Conservation (phyloP, 2,329 filamentous ascomycete genomes). For the Ilyonectria sp. region DNA sequence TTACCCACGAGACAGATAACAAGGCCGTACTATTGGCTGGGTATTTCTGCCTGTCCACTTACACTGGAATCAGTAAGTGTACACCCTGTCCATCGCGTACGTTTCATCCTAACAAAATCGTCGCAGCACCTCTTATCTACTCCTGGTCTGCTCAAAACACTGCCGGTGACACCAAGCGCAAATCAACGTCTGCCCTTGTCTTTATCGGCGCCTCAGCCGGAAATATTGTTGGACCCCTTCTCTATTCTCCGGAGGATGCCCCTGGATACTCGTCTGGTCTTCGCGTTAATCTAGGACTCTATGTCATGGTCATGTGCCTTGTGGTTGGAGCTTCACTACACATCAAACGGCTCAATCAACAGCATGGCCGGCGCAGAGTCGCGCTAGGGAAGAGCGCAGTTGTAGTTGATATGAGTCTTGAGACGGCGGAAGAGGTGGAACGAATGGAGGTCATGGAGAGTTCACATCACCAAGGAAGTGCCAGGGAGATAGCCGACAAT, state of each 20-base stretch:
- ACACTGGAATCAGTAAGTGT: constrained; percentile 59
- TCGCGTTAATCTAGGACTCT: constrained; percentile 72
- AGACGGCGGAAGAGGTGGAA: constrained; percentile 60
- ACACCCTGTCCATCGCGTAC: constrained; percentile 42
- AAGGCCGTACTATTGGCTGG: constrained; percentile 67
- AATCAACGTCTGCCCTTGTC: constrained; percentile 74
- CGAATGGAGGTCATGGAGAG: constrained; percentile 52
- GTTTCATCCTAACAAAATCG: constrained; percentile 31
- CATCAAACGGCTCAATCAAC: constrained; percentile 67
- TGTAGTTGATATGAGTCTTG: constrained; percentile 73
- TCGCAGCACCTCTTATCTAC: constrained; percentile 69
- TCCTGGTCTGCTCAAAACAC: constrained; percentile 76
- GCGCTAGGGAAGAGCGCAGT: constrained; percentile 72
- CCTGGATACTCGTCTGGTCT: constrained; percentile 65
- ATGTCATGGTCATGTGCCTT: constrained; percentile 70
- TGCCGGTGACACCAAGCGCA: constrained; percentile 79
- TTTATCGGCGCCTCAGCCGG: constrained; percentile 77
- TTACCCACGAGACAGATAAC: constrained; percentile 62
- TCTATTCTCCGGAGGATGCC: constrained; percentile 70
- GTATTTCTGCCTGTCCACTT: constrained; percentile 73
- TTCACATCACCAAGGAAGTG: constrained; percentile 32
- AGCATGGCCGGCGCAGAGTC: constrained; percentile 68
- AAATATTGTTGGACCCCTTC: constrained; percentile 76
- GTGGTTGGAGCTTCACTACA: constrained; percentile 60
- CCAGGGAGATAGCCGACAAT: constrained; percentile 19